Conservation (phyloP, 2,329 filamentous ascomycete genomes). For the Arthrobotrys entomopaga region DNA sequence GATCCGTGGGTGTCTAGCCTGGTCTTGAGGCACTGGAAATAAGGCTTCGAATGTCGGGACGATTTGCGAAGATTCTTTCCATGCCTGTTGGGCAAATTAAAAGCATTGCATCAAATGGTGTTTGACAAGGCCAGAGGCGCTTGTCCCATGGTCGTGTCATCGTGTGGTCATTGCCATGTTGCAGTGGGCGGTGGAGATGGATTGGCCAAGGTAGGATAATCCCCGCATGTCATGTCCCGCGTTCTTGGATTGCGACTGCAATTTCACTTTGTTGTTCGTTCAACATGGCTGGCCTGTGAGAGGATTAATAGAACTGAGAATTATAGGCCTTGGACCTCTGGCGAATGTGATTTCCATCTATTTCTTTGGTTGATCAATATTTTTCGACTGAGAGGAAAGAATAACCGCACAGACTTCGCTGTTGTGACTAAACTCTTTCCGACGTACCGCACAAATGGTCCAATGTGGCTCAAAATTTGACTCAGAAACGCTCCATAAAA, state of each 20-base stretch:
- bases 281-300: slow-evolving; percentile 16
- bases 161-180: slow-evolving; percentile 51
- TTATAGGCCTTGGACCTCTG: slow-evolving; percentile 18
- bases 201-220: slow-evolving; percentile 35
- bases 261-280: slow-evolving; percentile 18
- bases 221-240: slow-evolving; percentile 51
- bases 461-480: slow-evolving; percentile 14
- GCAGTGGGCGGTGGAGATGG: slow-evolving; percentile 17
- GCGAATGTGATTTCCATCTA: slow-evolving; percentile 2
- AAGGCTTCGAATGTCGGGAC: slow-evolving; percentile 15
- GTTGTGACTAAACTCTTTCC: too few species aligned
- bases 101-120: slow-evolving; percentile 55
- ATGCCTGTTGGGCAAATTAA: slow-evolving; percentile 44
- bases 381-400: slow-evolving; percentile 14
- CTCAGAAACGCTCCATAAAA: slow-evolving; percentile 5
- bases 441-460: background rate
- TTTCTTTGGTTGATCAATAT: background rate
- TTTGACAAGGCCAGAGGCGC: slow-evolving; percentile 23
- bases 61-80: slow-evolving; percentile 31
- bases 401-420: slow-evolving; percentile 23
- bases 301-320: slow-evolving; percentile 28
- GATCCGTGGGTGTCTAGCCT: slow-evolving; percentile 6
- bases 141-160: slow-evolving; percentile 52
- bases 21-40: slow-evolving; percentile 18
- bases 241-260: slow-evolving; percentile 29